These are phyloP conservation scores for Myrmaecium sp. DNA, from an alignment of 2,329 filamentous ascomycete genomes.

Conservation along the genomic window DNA sequence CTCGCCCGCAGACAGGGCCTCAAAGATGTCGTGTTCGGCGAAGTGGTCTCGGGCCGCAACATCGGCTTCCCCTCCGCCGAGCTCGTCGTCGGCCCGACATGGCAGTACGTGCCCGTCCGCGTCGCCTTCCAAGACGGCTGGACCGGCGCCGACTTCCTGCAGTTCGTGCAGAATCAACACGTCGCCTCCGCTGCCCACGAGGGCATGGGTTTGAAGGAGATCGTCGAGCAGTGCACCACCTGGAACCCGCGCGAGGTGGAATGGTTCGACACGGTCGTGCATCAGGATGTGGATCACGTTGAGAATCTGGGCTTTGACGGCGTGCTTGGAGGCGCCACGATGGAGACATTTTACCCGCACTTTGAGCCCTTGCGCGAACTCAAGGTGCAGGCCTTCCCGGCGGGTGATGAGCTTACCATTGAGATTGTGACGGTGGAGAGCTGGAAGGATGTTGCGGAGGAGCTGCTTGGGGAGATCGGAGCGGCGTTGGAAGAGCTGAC, in stretches of 20 bases:
- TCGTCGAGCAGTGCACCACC: constrained; percentile 18
- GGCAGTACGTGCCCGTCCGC: constrained; percentile 50
- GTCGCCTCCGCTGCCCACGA: constrained; percentile 18
- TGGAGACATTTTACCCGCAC: constrained; percentile 42
- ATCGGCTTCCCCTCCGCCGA: constrained; percentile 38
- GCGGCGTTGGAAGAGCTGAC: constrained; percentile 11
- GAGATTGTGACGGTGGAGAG: constrained; percentile 44
- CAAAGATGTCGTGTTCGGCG: constrained; percentile 40
- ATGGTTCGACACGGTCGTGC: constrained; percentile 23
- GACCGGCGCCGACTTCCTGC: constrained; percentile 19
- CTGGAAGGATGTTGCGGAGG: constrained; percentile 35
- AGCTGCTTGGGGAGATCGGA: constrained; percentile 29
- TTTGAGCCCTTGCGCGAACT: constrained; percentile 25
- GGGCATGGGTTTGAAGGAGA: constrained; percentile 18
- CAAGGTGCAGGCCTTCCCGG: constrained; percentile 45
- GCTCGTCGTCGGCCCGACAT: constrained; percentile 45
- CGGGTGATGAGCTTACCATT: constrained; percentile 33
- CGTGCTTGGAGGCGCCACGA: constrained; percentile 4
- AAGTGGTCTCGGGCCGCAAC: constrained; percentile 49
- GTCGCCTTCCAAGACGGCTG: constrained; percentile 28
- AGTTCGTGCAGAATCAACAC: constrained; percentile 20
- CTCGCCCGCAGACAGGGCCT: constrained; percentile 36
- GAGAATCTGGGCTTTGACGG: constrained; percentile 32
- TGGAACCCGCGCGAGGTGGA: constrained; percentile 12
- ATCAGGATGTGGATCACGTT: constrained; percentile 34